Evolutionary conservation across 1,139 yeast species (phyloP), one percentile per base, ranked within the genome.

Genomic region (Hansenula lynferdii): DNA sequence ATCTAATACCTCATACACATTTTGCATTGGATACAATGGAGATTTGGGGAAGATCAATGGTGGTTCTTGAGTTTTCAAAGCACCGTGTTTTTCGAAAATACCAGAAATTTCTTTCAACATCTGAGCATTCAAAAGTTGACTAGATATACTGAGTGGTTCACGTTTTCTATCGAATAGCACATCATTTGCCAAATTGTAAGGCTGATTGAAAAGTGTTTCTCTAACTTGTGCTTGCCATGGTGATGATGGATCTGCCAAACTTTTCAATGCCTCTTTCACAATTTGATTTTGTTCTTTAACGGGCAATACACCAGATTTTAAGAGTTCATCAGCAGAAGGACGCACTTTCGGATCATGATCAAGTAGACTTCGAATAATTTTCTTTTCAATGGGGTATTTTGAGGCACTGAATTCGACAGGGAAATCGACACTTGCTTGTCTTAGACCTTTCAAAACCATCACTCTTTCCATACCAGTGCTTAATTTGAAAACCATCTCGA

Each of bases 201-300:
- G 89, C 48, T 86, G 94, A 21, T 83, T 71, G 57, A 92, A 92
- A 30, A 92, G 63, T 0, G 94, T 83, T 43, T 82, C 85, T 54
- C 96, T 73, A 0, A 92, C 96, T 59, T 87, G 95, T 47, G 80
- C 86, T 50, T 90, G 92, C 95, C 96, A 87, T 0, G 96, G 92
- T 0, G 96, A 86, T 0, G 94, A 81, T 0, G 96, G 94, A 56
- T 87, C 92, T 1, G 94, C 85, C 44, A 92, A 64, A 24, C 92
- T 85, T 46, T 80, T 79, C 44, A 94, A 65, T 0, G 96, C 96
- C 54, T 89, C 96, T 53, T 85, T 83, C 42, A 92, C 84, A 10
- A 87, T 76, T 54, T 85, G 87, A 55, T 92, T 97, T 51, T 90
- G 94, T 47, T 86, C 92, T 40, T 86, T 89, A 1, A 86, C 85